phyloP scores from a whole-genome alignment of 176 grass and related monocot species.

The Leersia perrieri region DNA sequence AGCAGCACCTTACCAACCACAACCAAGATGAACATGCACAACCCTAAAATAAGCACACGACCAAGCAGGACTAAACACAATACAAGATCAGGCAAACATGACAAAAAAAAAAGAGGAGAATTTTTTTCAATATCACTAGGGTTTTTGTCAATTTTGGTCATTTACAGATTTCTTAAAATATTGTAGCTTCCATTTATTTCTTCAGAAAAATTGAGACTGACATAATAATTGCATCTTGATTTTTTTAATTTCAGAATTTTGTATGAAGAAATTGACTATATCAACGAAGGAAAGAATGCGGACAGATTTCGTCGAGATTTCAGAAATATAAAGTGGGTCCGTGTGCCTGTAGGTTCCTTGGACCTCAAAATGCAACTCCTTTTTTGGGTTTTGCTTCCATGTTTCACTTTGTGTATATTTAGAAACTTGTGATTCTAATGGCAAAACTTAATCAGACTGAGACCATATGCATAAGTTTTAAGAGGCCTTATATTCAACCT shows the following conservation, averaged over 20 bases:
- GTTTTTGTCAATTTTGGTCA: not conserved
- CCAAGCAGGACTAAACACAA: too few species aligned
- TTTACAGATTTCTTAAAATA: not conserved
- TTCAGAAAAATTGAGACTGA: slow-evolving; percentile 22
- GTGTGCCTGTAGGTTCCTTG: slow-evolving; percentile 80
- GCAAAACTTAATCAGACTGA: not conserved
- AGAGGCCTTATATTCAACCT: slow-evolving; percentile 6
- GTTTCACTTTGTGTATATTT: not conserved
- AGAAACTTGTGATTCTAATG: not conserved
- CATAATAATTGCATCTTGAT: not conserved
- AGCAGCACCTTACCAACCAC: too few species aligned
- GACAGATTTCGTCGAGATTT: slow-evolving; percentile 97
- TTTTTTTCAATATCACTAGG: not conserved
- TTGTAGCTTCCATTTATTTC: slow-evolving; percentile 5
- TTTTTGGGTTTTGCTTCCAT: slow-evolving; percentile 27
- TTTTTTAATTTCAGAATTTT: slow-evolving; percentile 69
- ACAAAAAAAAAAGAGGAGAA: slow-evolving; percentile 19
- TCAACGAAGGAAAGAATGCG: slow-evolving; percentile 98
- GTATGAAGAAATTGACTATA: slow-evolving; percentile 99
- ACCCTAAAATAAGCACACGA: too few species aligned
- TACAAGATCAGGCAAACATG: too few species aligned
- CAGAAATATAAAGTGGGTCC: slow-evolving; percentile 98
- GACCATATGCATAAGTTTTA: not conserved
- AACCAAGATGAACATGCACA: too few species aligned
- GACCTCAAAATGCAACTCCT: slow-evolving; percentile 16